A percentile compares a stretch with the other conserved stretches of the same genome.
Conservation (phyloP, 257 asterid species). For the Leptodermis oblonga region DNA sequence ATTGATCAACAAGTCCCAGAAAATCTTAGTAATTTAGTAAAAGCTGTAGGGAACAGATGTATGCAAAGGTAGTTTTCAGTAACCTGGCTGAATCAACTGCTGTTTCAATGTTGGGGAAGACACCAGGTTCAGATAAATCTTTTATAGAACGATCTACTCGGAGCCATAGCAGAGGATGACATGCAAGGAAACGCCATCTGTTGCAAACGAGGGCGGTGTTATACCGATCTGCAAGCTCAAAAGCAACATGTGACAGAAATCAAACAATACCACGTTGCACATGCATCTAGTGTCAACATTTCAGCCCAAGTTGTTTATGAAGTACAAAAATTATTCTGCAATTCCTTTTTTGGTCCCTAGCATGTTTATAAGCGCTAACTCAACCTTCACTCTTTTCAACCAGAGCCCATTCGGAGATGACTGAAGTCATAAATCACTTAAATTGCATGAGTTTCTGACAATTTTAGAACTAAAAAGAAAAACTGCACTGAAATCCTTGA, state of each 20-base stretch:
- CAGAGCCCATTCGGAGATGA: not conserved
- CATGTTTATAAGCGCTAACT: not conserved
- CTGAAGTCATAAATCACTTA: not conserved
- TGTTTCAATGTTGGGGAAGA: slow-evolving; percentile 73
- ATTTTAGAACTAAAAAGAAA: not conserved
- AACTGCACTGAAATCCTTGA: not conserved
- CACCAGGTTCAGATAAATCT: slow-evolving; percentile 64
- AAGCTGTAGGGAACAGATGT: slow-evolving; percentile 13
- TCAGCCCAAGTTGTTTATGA: not conserved
- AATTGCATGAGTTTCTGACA: not conserved
- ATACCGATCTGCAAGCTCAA: slow-evolving; percentile 98
- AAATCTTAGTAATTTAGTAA: slow-evolving; percentile 11
- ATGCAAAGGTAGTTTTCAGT: slow-evolving; percentile 22
- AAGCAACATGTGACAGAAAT: slow-evolving; percentile 48
- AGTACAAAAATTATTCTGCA: not conserved
- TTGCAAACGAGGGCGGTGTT: slow-evolving; percentile 99
- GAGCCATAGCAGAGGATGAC: slow-evolving; percentile 94
- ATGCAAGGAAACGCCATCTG: slow-evolving; percentile 98
- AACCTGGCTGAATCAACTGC: slow-evolving; percentile 92
- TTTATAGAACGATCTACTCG: slow-evolving; percentile 83
- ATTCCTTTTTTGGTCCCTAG: not conserved
- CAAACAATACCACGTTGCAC: slow-evolving; percentile 15
- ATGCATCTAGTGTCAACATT: slow-evolving; percentile 15
- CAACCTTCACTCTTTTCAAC: not conserved
- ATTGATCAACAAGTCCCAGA: slow-evolving; percentile 18